Base-by-base conservation (phyloP, 768 basidiomycete genomes). In the Podaxis sp. region DNA sequence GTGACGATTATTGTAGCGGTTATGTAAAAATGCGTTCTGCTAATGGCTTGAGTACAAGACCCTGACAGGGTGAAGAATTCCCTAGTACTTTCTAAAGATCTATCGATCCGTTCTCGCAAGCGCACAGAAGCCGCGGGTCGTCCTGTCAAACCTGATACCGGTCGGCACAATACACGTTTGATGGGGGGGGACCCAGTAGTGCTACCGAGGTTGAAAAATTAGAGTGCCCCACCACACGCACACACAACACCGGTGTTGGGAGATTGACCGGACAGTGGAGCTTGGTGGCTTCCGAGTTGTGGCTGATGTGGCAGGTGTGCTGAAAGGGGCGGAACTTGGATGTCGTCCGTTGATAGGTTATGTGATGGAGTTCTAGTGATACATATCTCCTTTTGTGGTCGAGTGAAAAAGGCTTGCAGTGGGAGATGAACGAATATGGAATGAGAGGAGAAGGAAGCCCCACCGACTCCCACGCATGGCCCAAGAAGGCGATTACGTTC, bases 381-480 rank as follows among this genome's bases (percentile, higher is more conserved):
- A 37, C 11, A 23, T 38, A 54, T 23, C 52, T 54, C 52, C 52
- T 13, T 54, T 21, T 38, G 52, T 38, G 5, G 35, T 13, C 37
- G 52, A 54, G 52, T 38, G 32, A 13, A 54, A 53, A 54, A 9
- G 13, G 11, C 36, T 37, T n/a, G 5, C 6, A 53, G 21, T 53
- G 13, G n/a, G 5, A 18, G 10, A 25, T 54, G 3, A 4, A 54
- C 28, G 35, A 54, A 4, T 38, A 37, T 21, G 36, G 52, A 36
- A 10, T 53, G 52, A 13, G 52, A 38, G 21, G 35, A 11, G 10
- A 38, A n/a, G 3, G 28, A 53, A 38, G 52, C 52, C 52, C 52
- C 52, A 54, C 52, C 21, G 52, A 54, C 52, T 54, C 52, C 37
- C 52, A 54, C 52, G 37, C 36, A 21, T 37, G 21, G 35, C 52